Base-by-base conservation (phyloP, 495 filamentous ascomycete genomes). In the Xylaria acuta region DNA sequence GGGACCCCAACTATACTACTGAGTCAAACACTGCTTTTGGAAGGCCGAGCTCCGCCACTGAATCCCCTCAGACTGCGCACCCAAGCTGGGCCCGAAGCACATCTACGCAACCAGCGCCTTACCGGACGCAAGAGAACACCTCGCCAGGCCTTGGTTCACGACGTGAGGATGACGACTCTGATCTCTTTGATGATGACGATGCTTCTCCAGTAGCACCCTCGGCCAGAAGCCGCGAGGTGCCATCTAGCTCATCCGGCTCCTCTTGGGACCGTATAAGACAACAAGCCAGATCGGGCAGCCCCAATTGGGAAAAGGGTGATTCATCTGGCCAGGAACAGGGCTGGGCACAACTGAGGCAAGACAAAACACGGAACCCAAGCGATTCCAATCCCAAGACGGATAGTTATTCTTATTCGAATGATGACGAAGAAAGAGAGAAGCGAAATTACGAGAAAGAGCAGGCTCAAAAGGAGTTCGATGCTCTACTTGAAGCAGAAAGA, bases 391-490 rank as follows among this genome's bases (percentile, higher is more conserved):
- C 70, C 51, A 73, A 60, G 38, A 60, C 75, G 16, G 78, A 82
- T 32, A 74, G 75, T 1, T 84, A 83, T 54, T 69, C 80, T 18
- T 84, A 82, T 54, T 74, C 77, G 1, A 41, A 72, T 41, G 41
- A 72, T 20, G 83, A 84, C 6, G 76, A 80, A 59, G 77, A 84
- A 0, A 74, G 51, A 56, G 78, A 78, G 66, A 64, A 34, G 40
- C 82, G 73, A 59, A 77, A 76, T 12, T 76, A 77, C 47, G 82
- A 80, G 53, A 83, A 77, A 72, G 79, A 81, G 32, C 79, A 83
- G 60, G 84, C 83, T 16, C 84, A 86, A 67, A 82, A 76, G 66
- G 82, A 86, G 54, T 86, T 86, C 69, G 84, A 86, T 53, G 83
- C 80, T 32, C 78, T 86, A 1, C 45, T 80, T 1, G 78, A 80